Base-by-base conservation (phyloP, 768 basidiomycete species). In the Lactifluus volemus region DNA sequence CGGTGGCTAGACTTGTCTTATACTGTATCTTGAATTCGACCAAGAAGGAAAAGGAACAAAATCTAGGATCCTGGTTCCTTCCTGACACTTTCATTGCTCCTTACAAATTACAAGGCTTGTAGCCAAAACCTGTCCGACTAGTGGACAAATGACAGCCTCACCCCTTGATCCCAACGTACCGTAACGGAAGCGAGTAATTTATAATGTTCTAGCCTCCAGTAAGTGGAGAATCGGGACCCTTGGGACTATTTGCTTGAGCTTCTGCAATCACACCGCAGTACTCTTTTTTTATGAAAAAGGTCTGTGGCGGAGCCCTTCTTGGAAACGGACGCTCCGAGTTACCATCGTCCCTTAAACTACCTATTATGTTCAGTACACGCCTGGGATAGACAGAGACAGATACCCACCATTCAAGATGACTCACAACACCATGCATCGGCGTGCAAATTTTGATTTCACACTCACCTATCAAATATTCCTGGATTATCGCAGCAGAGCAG, bases 331-430 rank as follows among this genome's bases (percentile, higher is more conserved):
- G 38, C 36, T 17, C 17, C 10, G 41, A 19, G 39, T 15, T 14
- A 5, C 34, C 32, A 21, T 25, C 19, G 19, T 25, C 45, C 4
- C 12, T 25, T 11, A 11, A 25, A 47, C 21, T 47, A 25, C 21
- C 45, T 21, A 25, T 47, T 14, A 21, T 47, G 21, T 4, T 6
- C 11, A 25, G 45, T 25, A 25, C 21, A 47, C 45, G 21, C 21
- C 45, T 25, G 21, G 44, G 12, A 19, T 7, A 72, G 81, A 21
- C 66, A 89, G 39, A 41, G 77, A 85, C 44, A 73, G 72, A 4
- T 82, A 89, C 67, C 84, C 84, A 0, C 76, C 78, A 6, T 86
- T 89, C 75, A 82, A 79, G 67, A 70, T 73, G 12, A 90, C 88
- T 0, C 85, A 85, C 69, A 88, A 86, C 70, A 80, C 81, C 0